Base-by-base conservation (phyloP, 176 grass and related monocot genomes). In the Saccharum officinarum region DNA sequence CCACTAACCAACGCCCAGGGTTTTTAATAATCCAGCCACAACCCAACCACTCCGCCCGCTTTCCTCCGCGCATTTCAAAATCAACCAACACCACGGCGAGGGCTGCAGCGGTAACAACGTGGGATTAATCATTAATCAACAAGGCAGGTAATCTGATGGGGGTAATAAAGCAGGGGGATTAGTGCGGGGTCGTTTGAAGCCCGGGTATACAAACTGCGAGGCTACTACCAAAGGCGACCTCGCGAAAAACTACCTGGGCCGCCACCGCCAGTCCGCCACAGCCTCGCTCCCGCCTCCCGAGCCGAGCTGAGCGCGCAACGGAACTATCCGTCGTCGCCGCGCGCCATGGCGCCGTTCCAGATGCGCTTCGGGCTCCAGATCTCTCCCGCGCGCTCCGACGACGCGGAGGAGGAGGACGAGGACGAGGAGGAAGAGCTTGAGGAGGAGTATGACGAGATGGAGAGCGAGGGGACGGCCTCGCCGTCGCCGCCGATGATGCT, bases 321-420 rank as follows among this genome's bases (percentile, higher is more conserved):
- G 71, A 39, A 42, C 45, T 0, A 23, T 5, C 26, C 40, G 75
- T 28, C 50, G 14, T n/a, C 50, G 9, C 30, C 23, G 25, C 33
- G 60, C 28, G 59, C 42, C 80, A 99, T 97, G 97, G 86, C 93
- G 45, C 88, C 92, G 25, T 91, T 94, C 75, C 95, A 89, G 81
- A 73, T 94, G 86, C 71, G 88, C 8, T 90, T 92, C 73, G 88
- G 90, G 36, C 85, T 94, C 75, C 91, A 85, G 86, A 69, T 85
- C 30, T 84, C 97, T 5, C 91, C 91, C 5, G 64, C 84, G 34
- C 87, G 33, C 82, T 86, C 81, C 46, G 91, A 84, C 52, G 73
- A 88, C 22, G 95, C 91, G 4, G 71, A 90, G 0, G 83, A 92
- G 0, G 69, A 92, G 2, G 63, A 90, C 0, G 83, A 83, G 0